Evolutionary conservation across 306 rosid species (phyloP), one percentile per base, ranked within the genome.

Genomic region (Cicer cuneatum): DNA sequence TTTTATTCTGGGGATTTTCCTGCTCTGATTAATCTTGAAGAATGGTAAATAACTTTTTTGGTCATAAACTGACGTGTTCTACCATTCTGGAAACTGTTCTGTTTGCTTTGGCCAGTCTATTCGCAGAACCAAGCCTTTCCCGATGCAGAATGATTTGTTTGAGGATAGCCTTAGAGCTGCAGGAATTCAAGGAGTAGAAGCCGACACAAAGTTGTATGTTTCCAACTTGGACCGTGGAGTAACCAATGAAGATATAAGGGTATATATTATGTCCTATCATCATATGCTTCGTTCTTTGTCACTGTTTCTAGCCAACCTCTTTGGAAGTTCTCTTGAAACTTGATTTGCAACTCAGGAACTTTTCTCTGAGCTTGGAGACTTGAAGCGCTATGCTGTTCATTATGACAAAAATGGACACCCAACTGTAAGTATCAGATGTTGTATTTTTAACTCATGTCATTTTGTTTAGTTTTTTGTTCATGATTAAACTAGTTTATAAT

Each of bases 81-180:
- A 73, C 90, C 92, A 62, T 72, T 86, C 80, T 93, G 95, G 95
- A 84, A 72, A 86, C 81, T 88, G 84, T 80, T 92, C 90, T 88
- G 81, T 86, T 83, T 93, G 89, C 87, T 77, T 87, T 89, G 85
- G 91, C 87, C 97, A 94, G 99, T 86, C 97, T 14, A 76, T 84
- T 53, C 96, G 93, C 86, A 78, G 97, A 94, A 59, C 83, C 86
- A 85, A 90, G 97, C 83, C 79, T 66, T 85, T 94, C 81, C 95
- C 93, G 38, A 92, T 95, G 99, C 92, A 78, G 86, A 90, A 64
- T 65, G 99, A 94, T 85, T 85, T 94, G 81, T 85, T 94, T 74
- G 99, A 94, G 84, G 99, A 94, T 80, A 89, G 99, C 87, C 74
- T 94, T 66, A 89, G 92, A 92, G 99, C 99, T 87, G 91, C 96